Percentiles rank a stretch among this genome's conserved stretches.
Conservation (phyloP, 371 early-diverging fungal genomes). For the Mortierella sp. region DNA sequence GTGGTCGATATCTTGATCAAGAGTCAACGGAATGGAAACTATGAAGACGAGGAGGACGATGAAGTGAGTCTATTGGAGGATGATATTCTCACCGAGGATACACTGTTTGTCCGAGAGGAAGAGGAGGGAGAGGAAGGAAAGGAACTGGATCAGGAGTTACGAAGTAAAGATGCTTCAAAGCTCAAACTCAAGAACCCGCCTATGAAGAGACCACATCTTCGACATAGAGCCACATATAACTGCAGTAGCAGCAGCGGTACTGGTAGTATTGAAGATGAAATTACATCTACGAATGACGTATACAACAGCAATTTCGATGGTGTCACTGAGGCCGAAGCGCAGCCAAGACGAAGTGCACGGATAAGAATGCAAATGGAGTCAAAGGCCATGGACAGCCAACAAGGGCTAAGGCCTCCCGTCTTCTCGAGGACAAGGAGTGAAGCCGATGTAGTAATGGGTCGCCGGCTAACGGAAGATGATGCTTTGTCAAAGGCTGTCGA, state of each 20-base stretch:
- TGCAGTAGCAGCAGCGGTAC: neutral
- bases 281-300: neutral
- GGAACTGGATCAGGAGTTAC: neutral
- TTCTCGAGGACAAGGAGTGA: conserved; percentile 15
- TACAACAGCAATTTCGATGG: neutral
- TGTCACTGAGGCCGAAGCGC: neutral
- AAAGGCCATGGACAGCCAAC: neutral
- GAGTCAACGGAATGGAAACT: conserved; percentile 53
- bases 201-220: neutral
- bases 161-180: neutral
- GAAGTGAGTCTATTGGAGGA: conserved; percentile 7
- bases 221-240: neutral
- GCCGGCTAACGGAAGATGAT: conserved; percentile 32
- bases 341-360: conserved; percentile 18
- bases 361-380: conserved; percentile 9
- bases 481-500: conserved; percentile 45
- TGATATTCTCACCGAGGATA: neutral
- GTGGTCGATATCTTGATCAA: conserved; percentile 54
- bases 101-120: conserved; percentile 4
- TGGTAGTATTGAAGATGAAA: neutral
- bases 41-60: conserved; percentile 27
- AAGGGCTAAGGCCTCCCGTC: neutral
- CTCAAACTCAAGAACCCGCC: neutral
- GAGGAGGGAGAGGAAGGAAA: neutral
- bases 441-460: conserved; percentile 12